A percentile compares a stretch with the other conserved stretches of the same genome.
Conservation (phyloP, 805 yeast genomes). For the Starmerella potacharoeniae region DNA sequence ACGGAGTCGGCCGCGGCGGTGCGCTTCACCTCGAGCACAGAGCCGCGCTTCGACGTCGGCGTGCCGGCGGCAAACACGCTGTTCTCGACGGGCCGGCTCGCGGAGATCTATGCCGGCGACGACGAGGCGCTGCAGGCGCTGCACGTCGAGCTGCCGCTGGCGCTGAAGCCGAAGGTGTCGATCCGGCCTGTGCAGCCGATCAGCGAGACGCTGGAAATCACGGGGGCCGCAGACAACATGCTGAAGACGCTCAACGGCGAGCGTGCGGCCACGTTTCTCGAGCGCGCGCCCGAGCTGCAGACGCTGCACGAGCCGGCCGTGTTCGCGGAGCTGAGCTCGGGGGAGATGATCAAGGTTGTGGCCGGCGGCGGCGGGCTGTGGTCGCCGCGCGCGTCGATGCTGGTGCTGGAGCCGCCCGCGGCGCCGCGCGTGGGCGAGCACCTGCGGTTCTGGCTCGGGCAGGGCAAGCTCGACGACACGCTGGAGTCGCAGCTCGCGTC, state of each 20-base stretch:
- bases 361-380: conserved; percentile 76
- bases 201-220: conserved; percentile 31
- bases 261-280: conserved; percentile 49
- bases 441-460: conserved; percentile 33
- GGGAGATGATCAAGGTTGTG: conserved; percentile 39
- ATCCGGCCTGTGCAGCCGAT: conserved; percentile 18
- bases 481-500: conserved; percentile 17
- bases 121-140: conserved; percentile 13
- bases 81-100: conserved; percentile 23
- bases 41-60: conserved; percentile 16
- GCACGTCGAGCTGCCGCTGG: conserved; percentile 16
- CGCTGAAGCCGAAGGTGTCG: background rate
- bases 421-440: conserved; percentile 35
- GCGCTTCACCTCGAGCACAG: conserved; percentile 13
- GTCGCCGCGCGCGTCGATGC: conserved; percentile 56
- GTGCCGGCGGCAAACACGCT: conserved; percentile 29
- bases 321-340: conserved; percentile 21
- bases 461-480: conserved; percentile 9
- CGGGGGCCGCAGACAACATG: conserved; percentile 46
- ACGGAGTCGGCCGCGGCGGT: conserved; percentile 14
- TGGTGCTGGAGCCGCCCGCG: conserved; percentile 55
- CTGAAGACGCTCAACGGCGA: conserved; percentile 43
- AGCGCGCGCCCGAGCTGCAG: conserved; percentile 24
- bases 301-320: conserved; percentile 18
- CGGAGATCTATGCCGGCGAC: conserved; percentile 16